Evolutionary conservation across 306 rosid genomes (phyloP), one percentile per base, ranked within the genome.

Genomic region (Bauhinia variegata): DNA sequence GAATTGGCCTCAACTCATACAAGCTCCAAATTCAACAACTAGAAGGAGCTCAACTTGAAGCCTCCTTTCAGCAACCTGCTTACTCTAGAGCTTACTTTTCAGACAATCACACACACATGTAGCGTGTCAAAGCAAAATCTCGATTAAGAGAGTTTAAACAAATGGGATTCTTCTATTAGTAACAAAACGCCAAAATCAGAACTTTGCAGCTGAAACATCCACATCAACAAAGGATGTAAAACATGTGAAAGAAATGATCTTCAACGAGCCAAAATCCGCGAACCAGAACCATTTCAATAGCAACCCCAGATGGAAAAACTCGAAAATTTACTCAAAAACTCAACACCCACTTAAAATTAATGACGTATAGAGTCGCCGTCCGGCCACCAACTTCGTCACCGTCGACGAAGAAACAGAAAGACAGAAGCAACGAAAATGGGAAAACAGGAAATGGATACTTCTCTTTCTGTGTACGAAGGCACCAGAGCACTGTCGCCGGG

Each of bases 401-500:
- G 18, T 41, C 58, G 60, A 57, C 31, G 39, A 16, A 60, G 33
- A 49, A 65, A 15, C 51, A 33, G 58, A 50, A 8, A 52, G 66
- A 30, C 37, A 68, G 58, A 28, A 65, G 77, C 36, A n/a, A 67
- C 79, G 43, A 58, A 76, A 83, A 73, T 63, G 54, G 71, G 71
- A 79, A 67, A 71, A 66, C 63, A 60, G 39, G 64, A 58, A 64
- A 72, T 60, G 71, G 71, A 51, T 51, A 59, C 33, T 68, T 6
- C 3, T 54, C 10, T 67, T 68, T 79, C 68, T 71, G 73, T 76
- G 82, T 76, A 54, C 48, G 33, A 18, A 73, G 80, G 73, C 38
- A 60, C 56, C 71, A 44, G 70, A 77, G 67, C 60, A 80, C 75
- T 75, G 73, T 59, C 74, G 63, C 92, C 91, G 91, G 75, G 75